Evolutionary conservation across 2,329 filamentous ascomycete species (phyloP).

Genomic region (Fusarium incarnatum): DNA sequence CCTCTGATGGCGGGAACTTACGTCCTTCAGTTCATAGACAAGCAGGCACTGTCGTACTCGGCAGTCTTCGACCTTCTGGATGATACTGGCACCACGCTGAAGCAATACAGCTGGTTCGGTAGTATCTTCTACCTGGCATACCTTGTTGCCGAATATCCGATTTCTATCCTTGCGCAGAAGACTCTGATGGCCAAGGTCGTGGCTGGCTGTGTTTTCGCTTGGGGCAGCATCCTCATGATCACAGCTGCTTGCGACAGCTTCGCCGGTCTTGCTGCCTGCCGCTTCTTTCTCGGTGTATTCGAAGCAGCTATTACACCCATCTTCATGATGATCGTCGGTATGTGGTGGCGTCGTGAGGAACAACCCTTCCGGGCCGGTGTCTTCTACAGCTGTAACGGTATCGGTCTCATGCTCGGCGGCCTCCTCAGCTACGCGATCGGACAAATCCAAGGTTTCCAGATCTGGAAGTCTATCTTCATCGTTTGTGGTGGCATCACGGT

Average conservation of each 20-base stretch:
- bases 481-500: too few species aligned
- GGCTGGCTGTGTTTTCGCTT: background rate
- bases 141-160: slow-evolving; percentile 54
- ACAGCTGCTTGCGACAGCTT: slow-evolving; percentile 11
- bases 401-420: too few species aligned
- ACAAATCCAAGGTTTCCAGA: too few species aligned
- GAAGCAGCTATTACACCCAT: background rate
- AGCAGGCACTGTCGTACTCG: slow-evolving; percentile 43
- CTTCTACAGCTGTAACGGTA: too few species aligned
- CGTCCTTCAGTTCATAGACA: slow-evolving; percentile 45
- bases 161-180: slow-evolving; percentile 51
- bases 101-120: slow-evolving; percentile 56
- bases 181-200: slow-evolving; percentile 4
- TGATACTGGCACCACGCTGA: slow-evolving; percentile 53
- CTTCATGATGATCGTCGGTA: background rate
- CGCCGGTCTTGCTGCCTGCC: background rate
- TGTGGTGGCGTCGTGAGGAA: too few species aligned
- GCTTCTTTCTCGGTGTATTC: slow-evolving; percentile 8
- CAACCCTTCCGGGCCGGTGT: too few species aligned
- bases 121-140: slow-evolving; percentile 51
- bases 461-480: too few species aligned
- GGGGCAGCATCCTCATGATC: background rate
- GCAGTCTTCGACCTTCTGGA: slow-evolving; percentile 42
- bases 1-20: slow-evolving; percentile 42
- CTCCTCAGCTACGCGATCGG: too few species aligned